Evolutionary conservation across 495 filamentous ascomycete genomes (phyloP).

Genomic region (Saxophila tyrrhenica): DNA sequence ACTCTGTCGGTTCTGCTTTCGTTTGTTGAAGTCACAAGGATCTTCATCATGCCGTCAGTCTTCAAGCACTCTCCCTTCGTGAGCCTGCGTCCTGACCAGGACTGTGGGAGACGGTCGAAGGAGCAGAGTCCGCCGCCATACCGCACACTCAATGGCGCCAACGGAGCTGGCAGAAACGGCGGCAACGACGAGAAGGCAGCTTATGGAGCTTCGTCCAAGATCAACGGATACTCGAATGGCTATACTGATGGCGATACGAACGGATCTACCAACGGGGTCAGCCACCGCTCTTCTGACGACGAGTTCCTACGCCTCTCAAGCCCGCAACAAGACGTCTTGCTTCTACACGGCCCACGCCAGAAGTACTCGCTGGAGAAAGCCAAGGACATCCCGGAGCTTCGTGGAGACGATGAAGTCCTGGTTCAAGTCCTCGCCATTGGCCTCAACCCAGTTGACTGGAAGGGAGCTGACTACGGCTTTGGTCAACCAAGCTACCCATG

Average conservation of each 20-base stretch:
- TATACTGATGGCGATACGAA: background rate
- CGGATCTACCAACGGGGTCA: background rate
- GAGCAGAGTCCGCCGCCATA: background rate
- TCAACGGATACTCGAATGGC: background rate
- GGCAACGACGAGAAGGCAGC: background rate
- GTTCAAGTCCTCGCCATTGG: slow-evolving; percentile 40
- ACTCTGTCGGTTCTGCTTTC: background rate
- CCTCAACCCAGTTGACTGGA: slow-evolving; percentile 65
- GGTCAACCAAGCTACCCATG: slow-evolving; percentile 53
- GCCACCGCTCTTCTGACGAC: background rate
- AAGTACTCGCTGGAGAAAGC: slow-evolving; percentile 13
- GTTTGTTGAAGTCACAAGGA: background rate
- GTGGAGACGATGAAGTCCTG: slow-evolving; percentile 10
- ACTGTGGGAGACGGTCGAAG: slow-evolving; percentile 4
- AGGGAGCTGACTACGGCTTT: slow-evolving; percentile 52
- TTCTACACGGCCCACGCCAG: slow-evolving; percentile 19
- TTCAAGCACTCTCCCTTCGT: slow-evolving; percentile 3
- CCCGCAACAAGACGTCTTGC: slow-evolving; percentile 15
- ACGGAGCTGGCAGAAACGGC: background rate
- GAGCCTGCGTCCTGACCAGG: slow-evolving; percentile 8
- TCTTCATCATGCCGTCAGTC: slow-evolving; percentile 4
- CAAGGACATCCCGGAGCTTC: slow-evolving; percentile 13
- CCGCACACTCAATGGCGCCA: slow-evolving; percentile 2
- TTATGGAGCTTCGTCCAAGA: background rate
- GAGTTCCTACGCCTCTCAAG: slow-evolving; percentile 4